Conservation (phyloP, 306 rosid species). For the Leucaena leucocephala region DNA sequence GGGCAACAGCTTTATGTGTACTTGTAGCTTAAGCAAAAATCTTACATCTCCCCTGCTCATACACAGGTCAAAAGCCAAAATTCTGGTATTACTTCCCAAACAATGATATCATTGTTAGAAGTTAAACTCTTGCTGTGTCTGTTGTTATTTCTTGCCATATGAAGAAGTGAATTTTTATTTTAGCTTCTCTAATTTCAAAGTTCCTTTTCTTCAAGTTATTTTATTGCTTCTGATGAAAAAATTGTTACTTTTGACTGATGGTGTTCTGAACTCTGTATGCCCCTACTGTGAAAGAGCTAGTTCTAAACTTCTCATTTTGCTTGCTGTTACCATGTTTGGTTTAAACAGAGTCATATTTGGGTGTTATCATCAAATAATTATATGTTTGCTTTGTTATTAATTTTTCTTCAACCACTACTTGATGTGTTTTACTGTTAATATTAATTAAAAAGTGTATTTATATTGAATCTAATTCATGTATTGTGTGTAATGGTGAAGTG, state of each 20-base stretch:
- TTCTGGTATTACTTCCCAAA: not conserved
- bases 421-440: not conserved
- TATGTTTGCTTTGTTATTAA: not conserved
- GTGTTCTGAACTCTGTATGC: not conserved
- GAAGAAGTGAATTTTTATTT: not conserved
- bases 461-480: constrained; percentile 24
- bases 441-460: not conserved
- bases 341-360: constrained; percentile 40
- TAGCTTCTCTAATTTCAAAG: not conserved
- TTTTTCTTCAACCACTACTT: not conserved
- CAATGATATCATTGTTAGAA: not conserved
- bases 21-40: constrained; percentile 6
- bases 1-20: constrained; percentile 13
- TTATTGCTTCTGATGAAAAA: not conserved
- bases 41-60: not conserved
- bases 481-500: not conserved
- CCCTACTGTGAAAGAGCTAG: not conserved
- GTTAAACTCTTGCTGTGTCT: not conserved
- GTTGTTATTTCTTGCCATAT: not conserved
- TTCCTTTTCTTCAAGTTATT: not conserved
- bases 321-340: not conserved
- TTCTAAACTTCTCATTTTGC: not conserved
- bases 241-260: not conserved
- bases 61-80: not conserved
- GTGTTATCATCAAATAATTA: constrained; percentile 21